Conservation (phyloP, 108 stramenopile genomes). For the Nitzschia inconspicua region DNA sequence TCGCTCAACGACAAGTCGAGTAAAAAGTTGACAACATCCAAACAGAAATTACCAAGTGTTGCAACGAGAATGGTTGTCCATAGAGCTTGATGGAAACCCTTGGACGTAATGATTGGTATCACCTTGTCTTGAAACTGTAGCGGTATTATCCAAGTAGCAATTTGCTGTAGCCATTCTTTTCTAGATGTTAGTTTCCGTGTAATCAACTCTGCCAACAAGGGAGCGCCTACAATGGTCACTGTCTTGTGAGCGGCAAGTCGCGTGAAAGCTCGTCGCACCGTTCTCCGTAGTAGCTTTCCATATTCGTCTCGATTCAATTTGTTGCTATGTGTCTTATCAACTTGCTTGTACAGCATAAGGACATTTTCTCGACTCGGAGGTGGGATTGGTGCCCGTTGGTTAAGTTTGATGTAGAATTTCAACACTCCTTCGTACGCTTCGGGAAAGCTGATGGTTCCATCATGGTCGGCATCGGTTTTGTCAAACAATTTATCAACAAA, state of each 20-base stretch:
- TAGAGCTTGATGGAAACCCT: constrained; percentile 23
- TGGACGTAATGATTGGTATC: constrained; percentile 22
- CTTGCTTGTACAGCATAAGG: constrained; percentile 15
- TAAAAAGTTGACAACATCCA: constrained; percentile 17
- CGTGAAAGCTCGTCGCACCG: constrained; percentile 19
- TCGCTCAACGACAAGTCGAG: constrained; percentile 12
- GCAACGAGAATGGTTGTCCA: constrained; percentile 19
- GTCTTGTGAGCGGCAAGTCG: constrained; percentile 32
- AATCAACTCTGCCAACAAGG: constrained; percentile 21
- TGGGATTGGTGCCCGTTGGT: constrained; percentile 38
- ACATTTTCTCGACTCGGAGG: constrained; percentile 32
- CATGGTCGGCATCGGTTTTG: constrained; percentile 37
- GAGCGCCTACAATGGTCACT: constrained; percentile 42
- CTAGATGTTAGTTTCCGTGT: neutral
- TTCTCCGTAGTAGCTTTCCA: constrained; percentile 2
- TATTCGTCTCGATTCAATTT: constrained; percentile 30
- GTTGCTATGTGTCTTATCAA: constrained; percentile 11
- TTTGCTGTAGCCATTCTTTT: constrained; percentile 9
- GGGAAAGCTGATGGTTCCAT: constrained; percentile 28
- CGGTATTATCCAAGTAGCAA: constrained; percentile 13
- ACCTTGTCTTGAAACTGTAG: constrained; percentile 8
- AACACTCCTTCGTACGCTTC: constrained; percentile 40
- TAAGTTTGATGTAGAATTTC: constrained; percentile 30
- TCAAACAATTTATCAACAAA: constrained; percentile 37
- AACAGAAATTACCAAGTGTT: constrained; percentile 26